phyloP scores from a whole-genome alignment of 371 early-diverging fungal genomes.

The Mortierella sp. region DNA sequence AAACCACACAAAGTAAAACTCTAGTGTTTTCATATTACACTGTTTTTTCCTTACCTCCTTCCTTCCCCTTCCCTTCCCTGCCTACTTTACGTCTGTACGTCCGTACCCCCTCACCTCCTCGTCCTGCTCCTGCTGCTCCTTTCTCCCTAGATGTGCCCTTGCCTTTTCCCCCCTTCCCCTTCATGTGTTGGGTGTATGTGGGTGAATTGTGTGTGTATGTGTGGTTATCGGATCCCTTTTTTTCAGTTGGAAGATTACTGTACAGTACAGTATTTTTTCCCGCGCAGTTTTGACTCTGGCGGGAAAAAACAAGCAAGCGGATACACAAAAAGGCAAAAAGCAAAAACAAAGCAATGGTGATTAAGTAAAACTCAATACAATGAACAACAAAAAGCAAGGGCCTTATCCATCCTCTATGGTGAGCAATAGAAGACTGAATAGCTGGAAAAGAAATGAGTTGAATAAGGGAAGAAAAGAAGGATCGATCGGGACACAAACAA shows the following conservation, averaged over 20 bases:
- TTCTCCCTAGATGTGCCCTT: too few species aligned
- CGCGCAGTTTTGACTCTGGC: slow-evolving; percentile 1
- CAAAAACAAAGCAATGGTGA: background rate
- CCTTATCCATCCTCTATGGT: too few species aligned
- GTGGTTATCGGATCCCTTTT: background rate
- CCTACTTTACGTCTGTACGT: too few species aligned
- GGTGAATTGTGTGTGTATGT: background rate
- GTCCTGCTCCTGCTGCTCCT: too few species aligned
- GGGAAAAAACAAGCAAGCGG: background rate
- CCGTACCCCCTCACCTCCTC: too few species aligned
- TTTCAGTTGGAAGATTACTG: background rate
- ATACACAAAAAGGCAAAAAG: background rate
- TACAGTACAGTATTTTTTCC: background rate
- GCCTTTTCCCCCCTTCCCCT: too few species aligned
- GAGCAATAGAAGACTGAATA: too few species aligned
- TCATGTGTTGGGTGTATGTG: background rate
- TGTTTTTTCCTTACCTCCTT: too few species aligned
- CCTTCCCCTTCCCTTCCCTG: too few species aligned
- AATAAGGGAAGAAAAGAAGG: background rate
- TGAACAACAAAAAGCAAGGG: background rate
- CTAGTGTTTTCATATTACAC: too few species aligned
- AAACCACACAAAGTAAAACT: too few species aligned
- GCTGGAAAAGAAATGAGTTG: background rate
- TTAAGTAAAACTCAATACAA: background rate
- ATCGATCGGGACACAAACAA: background rate